Percentiles rank a stretch among this genome's conserved stretches.
Evolutionary conservation across 2,329 filamentous ascomycete genomes (phyloP).

Genomic region (Arthrobotrys iridis): DNA sequence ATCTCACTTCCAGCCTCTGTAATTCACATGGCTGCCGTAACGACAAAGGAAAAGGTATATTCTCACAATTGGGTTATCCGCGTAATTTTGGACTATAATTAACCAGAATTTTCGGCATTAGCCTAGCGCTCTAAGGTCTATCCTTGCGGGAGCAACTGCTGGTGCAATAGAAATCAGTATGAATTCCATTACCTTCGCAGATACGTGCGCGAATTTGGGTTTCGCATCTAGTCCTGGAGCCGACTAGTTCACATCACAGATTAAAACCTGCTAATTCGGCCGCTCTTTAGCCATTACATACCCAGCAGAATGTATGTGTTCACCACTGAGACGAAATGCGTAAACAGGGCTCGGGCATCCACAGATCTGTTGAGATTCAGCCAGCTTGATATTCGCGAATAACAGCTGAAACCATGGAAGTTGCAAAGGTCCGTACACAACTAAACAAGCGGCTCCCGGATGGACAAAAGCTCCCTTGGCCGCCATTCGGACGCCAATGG

Average conservation of each 20-base stretch:
- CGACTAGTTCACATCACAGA: not conserved
- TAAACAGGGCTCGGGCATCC: not conserved
- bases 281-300: constrained; percentile 78
- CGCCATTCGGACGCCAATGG: constrained; percentile 92
- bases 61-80: not conserved
- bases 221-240: not conserved
- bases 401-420: not conserved
- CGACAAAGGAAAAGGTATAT: constrained; percentile 2
- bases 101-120: not conserved
- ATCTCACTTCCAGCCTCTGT: too few species aligned
- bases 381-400: not conserved
- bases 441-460: constrained; percentile 85
- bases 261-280: not conserved
- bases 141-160: constrained; percentile 72
- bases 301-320: constrained; percentile 82
- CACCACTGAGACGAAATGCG: not conserved
- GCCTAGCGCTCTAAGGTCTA: constrained; percentile 46
- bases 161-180: constrained; percentile 92
- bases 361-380: not conserved
- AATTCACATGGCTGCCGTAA: not conserved
- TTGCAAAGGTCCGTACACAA: constrained; percentile 94
- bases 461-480: constrained; percentile 90
- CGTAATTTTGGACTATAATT: not conserved
- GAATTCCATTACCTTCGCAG: constrained; percentile 59
- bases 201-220: not conserved